Evolutionary conservation across 306 rosid species (phyloP), one percentile per base, ranked within the genome.

Genomic region (Fragaria nilgerrensis): DNA sequence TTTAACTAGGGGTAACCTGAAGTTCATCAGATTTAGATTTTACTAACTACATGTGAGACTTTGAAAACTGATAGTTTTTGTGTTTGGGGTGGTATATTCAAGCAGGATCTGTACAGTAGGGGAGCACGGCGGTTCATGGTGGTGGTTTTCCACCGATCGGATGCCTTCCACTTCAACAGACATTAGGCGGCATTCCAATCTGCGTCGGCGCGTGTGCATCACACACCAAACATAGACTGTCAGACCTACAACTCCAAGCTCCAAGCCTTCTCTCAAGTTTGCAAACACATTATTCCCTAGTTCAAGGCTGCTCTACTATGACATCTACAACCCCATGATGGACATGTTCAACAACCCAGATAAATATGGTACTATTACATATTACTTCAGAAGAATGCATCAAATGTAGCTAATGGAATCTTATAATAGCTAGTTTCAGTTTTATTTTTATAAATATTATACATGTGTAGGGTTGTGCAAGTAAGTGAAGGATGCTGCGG

Each of bases 141-240:
- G 81, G 76, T 79, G 0, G 92, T 43, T 85, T 86, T 68, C 90
- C 88, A 0, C 88, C 92, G 0, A 61, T 88, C 13, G 92, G 89
- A 19, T 88, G 88, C 56, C 29, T 86, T 9, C 89, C 89, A 25
- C 0, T 82, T 43, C 80, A 70, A 79, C 83, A 70, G 16, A 78
- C 86, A 32, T 0, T 74, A 2, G 50, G 32, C 53, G 77, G 83
- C 72, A 1, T n/a, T 81, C 2, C 11, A 82, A 83, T 0, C 50
- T 79, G 55, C 25, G 0, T 27, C 71, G 53, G 19, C 90, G 88
- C 6, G 41, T 37, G 7, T 84, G 92, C 63, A 76, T 65, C 10
- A 50, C 16, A 4, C 56, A 74, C 2, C 84, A 78, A 86, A 82
- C 86, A 22, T 0, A 0, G 84, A 89, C 63, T 72, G 80, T 39